phyloP scores from a whole-genome alignment of 441 rosid species.

The Rhodomyrtus psidioides region DNA sequence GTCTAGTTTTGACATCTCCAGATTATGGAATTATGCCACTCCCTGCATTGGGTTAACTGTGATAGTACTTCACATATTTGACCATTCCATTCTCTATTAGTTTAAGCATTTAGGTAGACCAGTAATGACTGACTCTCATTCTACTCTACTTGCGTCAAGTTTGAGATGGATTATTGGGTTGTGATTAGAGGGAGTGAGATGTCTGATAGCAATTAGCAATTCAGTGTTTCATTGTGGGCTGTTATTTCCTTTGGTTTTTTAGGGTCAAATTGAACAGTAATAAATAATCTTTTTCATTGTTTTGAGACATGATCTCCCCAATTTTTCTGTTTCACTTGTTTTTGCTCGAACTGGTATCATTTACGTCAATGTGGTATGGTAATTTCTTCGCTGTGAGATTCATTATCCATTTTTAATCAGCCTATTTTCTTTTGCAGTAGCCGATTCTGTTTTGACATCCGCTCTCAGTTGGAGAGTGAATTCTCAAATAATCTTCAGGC shows the following conservation, averaged over 20 bases:
- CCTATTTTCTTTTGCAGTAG: not conserved
- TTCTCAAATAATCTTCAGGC: constrained; percentile 33
- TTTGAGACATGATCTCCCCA: not conserved
- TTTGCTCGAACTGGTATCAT: not conserved
- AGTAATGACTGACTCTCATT: not conserved
- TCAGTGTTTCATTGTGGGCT: not conserved
- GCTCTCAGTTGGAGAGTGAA: not conserved
- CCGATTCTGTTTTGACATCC: not conserved
- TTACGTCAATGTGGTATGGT: not conserved
- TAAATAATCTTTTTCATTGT: not conserved
- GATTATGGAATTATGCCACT: not conserved
- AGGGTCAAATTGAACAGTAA: not conserved
- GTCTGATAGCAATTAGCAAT: not conserved
- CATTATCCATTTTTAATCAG: not conserved
- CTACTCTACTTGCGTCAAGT: not conserved
- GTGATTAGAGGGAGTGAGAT: not conserved
- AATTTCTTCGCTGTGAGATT: not conserved
- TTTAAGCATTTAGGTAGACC: not conserved
- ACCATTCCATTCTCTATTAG: not conserved
- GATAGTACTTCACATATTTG: not conserved
- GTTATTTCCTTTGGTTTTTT: not conserved
- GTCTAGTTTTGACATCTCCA: not conserved
- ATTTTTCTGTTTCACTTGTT: not conserved
- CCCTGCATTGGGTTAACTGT: not conserved
- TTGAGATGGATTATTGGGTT: not conserved